Percentiles rank a stretch among this genome's conserved stretches.
These are phyloP conservation scores for Venustampulla echinocandica DNA, from an alignment of 495 filamentous ascomycete species.

Conservation along the genomic window DNA sequence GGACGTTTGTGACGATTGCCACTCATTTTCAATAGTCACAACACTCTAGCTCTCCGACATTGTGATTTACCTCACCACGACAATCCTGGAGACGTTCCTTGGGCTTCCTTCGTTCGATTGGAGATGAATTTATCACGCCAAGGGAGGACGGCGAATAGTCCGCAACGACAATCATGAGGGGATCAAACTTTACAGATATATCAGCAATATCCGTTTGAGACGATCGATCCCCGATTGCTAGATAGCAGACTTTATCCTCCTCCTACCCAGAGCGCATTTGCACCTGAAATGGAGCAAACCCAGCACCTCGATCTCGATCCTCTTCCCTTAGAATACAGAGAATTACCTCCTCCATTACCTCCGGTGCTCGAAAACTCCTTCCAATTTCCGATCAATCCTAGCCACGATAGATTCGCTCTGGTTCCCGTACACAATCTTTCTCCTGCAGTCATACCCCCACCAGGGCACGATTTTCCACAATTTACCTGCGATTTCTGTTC, in stretches of 20 bases:
- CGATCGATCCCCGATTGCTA: conserved; percentile 6
- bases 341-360: not conserved
- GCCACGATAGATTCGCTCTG: not conserved
- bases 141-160: not conserved
- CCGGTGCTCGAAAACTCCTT: not conserved
- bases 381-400: not conserved
- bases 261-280: no score
- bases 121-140: conserved; percentile 2
- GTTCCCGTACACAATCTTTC: not conserved
- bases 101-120: not conserved
- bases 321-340: not conserved
- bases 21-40: not conserved
- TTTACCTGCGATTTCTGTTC: conserved; percentile 3
- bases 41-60: not conserved
- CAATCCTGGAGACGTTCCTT: not conserved
- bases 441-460: not conserved
- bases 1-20: not conserved
- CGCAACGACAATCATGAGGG: not conserved
- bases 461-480: not conserved
- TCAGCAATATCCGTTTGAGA: not conserved
- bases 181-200: not conserved
- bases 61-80: not conserved
- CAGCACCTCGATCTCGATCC: not conserved
- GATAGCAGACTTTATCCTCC: conserved; percentile 1
- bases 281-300: no score